A percentile compares a stretch with the other conserved stretches of the same genome.
Conservation (phyloP, 2,329 filamentous ascomycete genomes). For the Scedosporium apiospermum region DNA sequence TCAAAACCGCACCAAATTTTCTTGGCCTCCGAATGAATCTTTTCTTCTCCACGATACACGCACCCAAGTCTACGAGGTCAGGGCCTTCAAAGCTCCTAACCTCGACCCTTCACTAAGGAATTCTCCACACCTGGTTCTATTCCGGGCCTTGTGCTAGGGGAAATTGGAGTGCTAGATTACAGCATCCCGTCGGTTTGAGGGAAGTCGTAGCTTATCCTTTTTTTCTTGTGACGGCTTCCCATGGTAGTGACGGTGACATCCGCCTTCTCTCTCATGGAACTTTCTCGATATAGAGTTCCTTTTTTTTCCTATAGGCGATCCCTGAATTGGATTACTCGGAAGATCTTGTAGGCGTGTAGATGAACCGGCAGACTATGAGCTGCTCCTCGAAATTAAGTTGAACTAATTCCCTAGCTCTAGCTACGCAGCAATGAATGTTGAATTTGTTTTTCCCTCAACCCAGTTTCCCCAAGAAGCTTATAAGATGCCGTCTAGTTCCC, state of each 20-base stretch:
- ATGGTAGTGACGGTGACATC: slow-evolving; percentile 23
- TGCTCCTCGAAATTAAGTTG: too few species aligned
- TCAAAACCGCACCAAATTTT: slow-evolving; percentile 2
- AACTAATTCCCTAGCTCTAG: slow-evolving; percentile 25
- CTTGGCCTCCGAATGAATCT: background rate
- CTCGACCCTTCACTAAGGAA: background rate
- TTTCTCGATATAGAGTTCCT: background rate
- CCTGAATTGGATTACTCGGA: too few species aligned
- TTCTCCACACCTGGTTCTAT: background rate
- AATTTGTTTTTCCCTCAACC: too few species aligned
- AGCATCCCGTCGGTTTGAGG: slow-evolving; percentile 18
- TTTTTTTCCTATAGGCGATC: background rate
- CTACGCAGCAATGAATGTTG: slow-evolving; percentile 15
- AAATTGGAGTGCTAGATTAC: slow-evolving; percentile 2
- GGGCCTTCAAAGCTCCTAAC: background rate
- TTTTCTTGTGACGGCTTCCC: slow-evolving; percentile 28
- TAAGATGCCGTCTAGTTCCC: slow-evolving; percentile 12
- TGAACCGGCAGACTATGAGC: too few species aligned
- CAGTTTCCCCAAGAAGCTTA: background rate
- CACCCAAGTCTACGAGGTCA: background rate
- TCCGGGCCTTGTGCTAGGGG: background rate
- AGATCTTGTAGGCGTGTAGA: background rate
- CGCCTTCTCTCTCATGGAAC: background rate
- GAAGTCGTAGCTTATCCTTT: slow-evolving; percentile 21
- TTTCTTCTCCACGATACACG: background rate